Evolutionary conservation across 345 rosid genomes (phyloP).

Genomic region (Citrus medica): DNA sequence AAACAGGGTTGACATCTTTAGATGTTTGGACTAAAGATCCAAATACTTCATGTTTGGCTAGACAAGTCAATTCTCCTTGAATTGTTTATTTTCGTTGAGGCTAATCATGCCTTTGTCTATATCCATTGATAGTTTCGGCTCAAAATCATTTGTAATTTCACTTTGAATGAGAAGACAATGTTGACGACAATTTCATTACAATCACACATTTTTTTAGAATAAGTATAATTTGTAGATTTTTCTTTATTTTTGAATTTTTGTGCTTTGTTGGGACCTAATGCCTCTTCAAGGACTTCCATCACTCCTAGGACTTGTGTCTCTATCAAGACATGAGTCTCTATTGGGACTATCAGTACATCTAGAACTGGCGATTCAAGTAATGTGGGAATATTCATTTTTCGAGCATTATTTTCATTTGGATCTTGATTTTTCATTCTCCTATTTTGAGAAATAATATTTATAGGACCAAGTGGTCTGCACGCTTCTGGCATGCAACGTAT

Average conservation of each 20-base stretch:
- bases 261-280: neutral
- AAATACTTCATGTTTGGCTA: neutral
- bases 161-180: neutral
- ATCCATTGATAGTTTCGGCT: too few species aligned
- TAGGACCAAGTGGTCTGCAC: too few species aligned
- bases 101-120: neutral
- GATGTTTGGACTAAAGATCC: neutral
- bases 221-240: neutral
- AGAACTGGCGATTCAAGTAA: neutral
- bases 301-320: too few species aligned
- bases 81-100: neutral
- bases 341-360: neutral
- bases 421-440: too few species aligned
- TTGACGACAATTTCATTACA: neutral
- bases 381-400: neutral
- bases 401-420: neutral
- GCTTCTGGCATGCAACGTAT: too few species aligned
- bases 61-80: neutral
- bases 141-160: too few species aligned
- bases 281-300: too few species aligned
- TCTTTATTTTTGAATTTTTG: neutral
- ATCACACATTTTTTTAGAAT: neutral
- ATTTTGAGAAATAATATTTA: too few species aligned
- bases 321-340: too few species aligned
- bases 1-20: neutral